Percentiles rank a stretch among this genome's conserved stretches.
phyloP scores from a whole-genome alignment of 2,329 filamentous ascomycete genomes.

The Fusarium sp. region DNA sequence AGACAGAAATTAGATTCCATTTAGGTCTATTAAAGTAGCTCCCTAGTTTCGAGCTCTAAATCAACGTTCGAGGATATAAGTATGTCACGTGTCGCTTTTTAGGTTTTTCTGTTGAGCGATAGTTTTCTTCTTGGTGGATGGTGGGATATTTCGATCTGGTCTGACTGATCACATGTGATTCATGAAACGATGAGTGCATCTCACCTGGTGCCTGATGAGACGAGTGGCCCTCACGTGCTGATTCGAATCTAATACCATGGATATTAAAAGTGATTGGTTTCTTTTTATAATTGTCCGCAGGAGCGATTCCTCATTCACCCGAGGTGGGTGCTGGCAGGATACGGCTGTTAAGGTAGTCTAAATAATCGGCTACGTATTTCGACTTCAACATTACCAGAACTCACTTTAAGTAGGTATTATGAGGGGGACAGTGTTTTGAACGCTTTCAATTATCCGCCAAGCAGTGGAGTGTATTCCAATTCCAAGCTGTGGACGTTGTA shows the following conservation, averaged over 20 bases:
- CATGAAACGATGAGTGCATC: not conserved
- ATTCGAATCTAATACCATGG: rapidly evolving
- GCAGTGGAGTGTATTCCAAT: not conserved
- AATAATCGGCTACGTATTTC: no score
- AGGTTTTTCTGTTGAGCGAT: not conserved
- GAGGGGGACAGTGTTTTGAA: not conserved
- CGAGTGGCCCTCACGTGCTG: not conserved
- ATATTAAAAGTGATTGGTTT: not conserved
- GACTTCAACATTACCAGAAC: not conserved
- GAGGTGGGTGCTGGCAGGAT: no score
- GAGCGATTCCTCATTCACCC: not conserved
- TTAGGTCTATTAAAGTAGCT: not conserved
- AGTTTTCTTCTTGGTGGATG: not conserved
- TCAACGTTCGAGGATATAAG: not conserved
- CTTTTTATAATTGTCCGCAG: not conserved
- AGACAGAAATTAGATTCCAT: not conserved
- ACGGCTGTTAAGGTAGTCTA: no score
- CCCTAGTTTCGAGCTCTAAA: not conserved
- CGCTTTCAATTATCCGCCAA: not conserved
- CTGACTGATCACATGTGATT: not conserved
- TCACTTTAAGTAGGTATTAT: not conserved
- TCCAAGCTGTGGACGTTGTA: not conserved
- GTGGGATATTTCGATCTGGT: not conserved
- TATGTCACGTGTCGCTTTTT: not conserved
- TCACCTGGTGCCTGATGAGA: not conserved